Conservation (phyloP, 228 moss, liverwort and hornwort genomes). For the Sphagnum magellanicum region DNA sequence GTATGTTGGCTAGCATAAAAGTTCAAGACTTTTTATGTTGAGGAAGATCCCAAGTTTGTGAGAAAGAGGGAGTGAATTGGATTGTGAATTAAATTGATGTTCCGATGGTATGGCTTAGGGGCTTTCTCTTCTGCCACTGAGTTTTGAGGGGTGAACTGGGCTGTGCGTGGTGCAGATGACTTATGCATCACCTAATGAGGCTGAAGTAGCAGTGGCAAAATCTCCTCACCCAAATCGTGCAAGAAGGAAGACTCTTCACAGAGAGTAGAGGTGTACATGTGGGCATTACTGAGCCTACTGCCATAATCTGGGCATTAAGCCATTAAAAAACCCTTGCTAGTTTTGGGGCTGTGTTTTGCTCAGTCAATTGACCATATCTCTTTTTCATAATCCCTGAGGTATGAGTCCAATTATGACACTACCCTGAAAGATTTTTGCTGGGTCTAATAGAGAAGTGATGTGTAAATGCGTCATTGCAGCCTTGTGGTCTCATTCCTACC, state of each 20-base stretch:
- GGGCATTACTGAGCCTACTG: conserved; percentile 18
- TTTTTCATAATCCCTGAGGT: conserved; percentile 17
- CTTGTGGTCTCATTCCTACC: no score
- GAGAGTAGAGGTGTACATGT: conserved; percentile 1
- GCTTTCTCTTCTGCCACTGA: no score
- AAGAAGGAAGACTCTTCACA: not conserved
- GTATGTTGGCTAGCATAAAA: no score
- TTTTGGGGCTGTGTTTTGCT: conserved; percentile 80
- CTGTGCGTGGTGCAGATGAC: conserved; percentile 44
- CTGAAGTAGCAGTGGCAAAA: conserved; percentile 69
- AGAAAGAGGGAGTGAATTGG: no score
- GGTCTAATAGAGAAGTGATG: no score
- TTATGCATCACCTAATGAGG: conserved; percentile 69
- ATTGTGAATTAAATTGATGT: no score
- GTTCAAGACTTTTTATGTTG: no score
- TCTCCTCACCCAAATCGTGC: conserved; percentile 15
- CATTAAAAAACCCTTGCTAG: conserved; percentile 68
- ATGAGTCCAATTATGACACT: not conserved
- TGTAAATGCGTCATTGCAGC: no score
- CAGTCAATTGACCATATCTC: conserved; percentile 11
- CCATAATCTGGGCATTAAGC: conserved; percentile 44
- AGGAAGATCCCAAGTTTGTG: no score
- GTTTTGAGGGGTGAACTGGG: no score
- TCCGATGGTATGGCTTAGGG: no score
- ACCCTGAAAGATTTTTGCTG: not conserved